A percentile compares a stretch with the other conserved stretches of the same genome.
phyloP scores from a whole-genome alignment of 139 green algal species.

The Picochlorum sp. region DNA sequence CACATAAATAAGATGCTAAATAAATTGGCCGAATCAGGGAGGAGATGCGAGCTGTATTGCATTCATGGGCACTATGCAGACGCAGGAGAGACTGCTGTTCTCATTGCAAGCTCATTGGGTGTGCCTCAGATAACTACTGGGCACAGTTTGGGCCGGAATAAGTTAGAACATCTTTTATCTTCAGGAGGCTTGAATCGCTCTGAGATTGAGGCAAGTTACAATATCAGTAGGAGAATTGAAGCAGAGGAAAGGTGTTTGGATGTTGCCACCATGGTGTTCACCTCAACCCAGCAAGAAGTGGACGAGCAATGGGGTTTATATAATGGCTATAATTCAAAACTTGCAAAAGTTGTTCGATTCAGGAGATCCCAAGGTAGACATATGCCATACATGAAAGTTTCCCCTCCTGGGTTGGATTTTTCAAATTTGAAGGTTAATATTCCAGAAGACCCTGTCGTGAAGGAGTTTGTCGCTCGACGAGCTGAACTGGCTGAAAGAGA shows the following conservation, averaged over 20 bases:
- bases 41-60: conserved; percentile 54
- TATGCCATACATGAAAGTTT: conserved; percentile 84
- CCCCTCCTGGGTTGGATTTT: conserved; percentile 85
- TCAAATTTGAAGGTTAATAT: conserved; percentile 56
- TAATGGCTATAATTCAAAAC: conserved; percentile 58
- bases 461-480: conserved; percentile 38
- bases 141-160: conserved; percentile 89
- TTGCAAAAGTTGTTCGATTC: conserved; percentile 44
- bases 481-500: not conserved
- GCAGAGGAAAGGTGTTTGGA: conserved; percentile 88
- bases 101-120: conserved; percentile 66
- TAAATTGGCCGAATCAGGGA: conserved; percentile 37
- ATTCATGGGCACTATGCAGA: conserved; percentile 84
- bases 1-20: conserved; percentile 52
- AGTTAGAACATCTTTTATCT: conserved; percentile 85
- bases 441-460: conserved; percentile 47
- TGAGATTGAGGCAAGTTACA: conserved; percentile 86
- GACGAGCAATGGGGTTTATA: conserved; percentile 93
- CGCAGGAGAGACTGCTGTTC: conserved; percentile 60
- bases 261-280: conserved; percentile 75
- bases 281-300: conserved; percentile 82
- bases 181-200: conserved; percentile 55
- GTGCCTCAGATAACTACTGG: conserved; percentile 89
- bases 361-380: conserved; percentile 54
- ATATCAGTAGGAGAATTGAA: conserved; percentile 80